phyloP scores from a whole-genome alignment of 139 green algal genomes.

The Chlamydomonas eustigma region DNA sequence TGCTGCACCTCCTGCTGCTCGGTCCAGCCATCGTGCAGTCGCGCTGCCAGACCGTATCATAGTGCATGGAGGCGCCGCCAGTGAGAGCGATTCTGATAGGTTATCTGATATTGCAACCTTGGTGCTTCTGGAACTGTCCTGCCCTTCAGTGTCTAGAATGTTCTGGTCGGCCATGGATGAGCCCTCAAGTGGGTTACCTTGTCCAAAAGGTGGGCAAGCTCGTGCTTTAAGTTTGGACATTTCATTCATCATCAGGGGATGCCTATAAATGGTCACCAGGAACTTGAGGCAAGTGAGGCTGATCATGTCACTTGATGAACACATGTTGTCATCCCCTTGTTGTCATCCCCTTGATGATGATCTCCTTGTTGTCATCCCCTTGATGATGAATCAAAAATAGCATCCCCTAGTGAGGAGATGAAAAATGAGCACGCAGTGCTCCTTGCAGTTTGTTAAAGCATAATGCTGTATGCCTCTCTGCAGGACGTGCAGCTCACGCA shows the following conservation, averaged over 20 bases:
- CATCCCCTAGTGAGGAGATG: too few species aligned
- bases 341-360: too few species aligned
- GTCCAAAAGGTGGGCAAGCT: too few species aligned
- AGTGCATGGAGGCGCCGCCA: background rate
- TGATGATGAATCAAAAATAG: too few species aligned
- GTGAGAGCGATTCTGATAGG: background rate
- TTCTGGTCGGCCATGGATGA: background rate
- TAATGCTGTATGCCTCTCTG: background rate
- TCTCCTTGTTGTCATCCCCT: too few species aligned
- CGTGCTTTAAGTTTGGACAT: too few species aligned
- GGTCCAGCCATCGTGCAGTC: slow-evolving; percentile 5
- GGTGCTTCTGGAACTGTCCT: background rate
- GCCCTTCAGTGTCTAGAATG: background rate
- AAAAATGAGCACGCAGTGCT: background rate
- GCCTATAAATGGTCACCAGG: too few species aligned
- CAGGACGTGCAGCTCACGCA: background rate
- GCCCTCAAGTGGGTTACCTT: background rate
- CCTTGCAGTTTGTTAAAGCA: background rate
- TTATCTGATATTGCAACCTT: background rate
- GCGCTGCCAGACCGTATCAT: slow-evolving; percentile 7
- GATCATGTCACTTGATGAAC: too few species aligned
- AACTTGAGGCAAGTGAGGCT: too few species aligned
- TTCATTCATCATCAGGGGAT: too few species aligned
- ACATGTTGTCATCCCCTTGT: too few species aligned
- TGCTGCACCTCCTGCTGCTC: background rate